These are phyloP conservation scores for Mycena floridula DNA, from an alignment of 768 basidiomycete species.

Conservation along the genomic window DNA sequence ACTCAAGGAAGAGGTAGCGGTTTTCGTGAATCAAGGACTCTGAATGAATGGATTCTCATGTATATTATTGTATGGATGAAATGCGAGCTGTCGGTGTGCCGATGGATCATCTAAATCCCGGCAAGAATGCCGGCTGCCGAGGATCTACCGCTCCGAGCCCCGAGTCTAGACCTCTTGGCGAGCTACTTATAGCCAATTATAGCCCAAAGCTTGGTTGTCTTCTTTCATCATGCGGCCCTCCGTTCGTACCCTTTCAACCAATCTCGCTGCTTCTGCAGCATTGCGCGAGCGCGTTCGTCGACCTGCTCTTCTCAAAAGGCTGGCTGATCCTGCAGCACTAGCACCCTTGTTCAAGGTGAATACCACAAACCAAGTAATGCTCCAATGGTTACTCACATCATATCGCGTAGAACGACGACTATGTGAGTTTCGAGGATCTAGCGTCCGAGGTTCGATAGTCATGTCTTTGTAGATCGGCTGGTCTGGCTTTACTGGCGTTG, in stretches of 20 bases:
- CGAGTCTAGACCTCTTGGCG: too few species aligned
- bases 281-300: slow-evolving; percentile 37
- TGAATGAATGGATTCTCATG: too few species aligned
- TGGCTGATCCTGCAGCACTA: slow-evolving; percentile 36
- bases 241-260: too few species aligned
- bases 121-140: too few species aligned
- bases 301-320: slow-evolving; percentile 29
- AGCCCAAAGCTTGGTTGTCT: too few species aligned
- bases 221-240: too few species aligned
- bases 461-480: slow-evolving; percentile 35
- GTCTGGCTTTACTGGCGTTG: slow-evolving; percentile 46
- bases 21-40: too few species aligned
- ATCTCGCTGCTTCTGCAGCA: slow-evolving; percentile 22
- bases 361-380: neutral
- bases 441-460: neutral
- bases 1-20: slow-evolving; percentile 30
- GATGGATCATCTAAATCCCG: too few species aligned
- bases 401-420: slow-evolving; percentile 35
- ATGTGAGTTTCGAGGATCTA: slow-evolving; percentile 22
- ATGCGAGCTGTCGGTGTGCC: too few species aligned
- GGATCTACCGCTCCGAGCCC: too few species aligned
- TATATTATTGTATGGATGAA: too few species aligned
- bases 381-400: neutral
- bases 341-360: slow-evolving; percentile 35
- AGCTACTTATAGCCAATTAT: too few species aligned